Conservation (phyloP, 2,329 filamentous ascomycete genomes). For the Sclerotinia spermophila region DNA sequence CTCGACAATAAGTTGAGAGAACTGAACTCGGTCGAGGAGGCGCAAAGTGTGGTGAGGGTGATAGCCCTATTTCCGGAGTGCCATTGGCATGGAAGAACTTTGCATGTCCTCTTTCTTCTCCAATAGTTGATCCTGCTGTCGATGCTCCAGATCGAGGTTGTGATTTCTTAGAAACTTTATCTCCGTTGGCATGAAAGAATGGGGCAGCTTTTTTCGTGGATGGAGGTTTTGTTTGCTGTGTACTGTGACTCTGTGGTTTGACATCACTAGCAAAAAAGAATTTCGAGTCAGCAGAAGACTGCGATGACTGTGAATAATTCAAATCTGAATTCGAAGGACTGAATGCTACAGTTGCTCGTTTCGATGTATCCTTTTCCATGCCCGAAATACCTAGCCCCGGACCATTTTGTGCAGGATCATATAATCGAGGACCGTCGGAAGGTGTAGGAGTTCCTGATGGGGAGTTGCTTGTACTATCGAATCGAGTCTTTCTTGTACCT, state of each 20-base stretch:
- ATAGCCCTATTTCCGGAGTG: conserved; percentile 47
- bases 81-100: conserved; percentile 79
- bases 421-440: conserved; percentile 27
- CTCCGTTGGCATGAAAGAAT: conserved; percentile 52
- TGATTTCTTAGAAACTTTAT: conserved; percentile 39
- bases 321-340: conserved; percentile 40
- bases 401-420: conserved; percentile 36
- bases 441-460: conserved; percentile 46
- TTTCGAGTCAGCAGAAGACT: conserved; percentile 51
- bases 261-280: conserved; percentile 93
- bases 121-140: conserved; percentile 30
- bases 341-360: conserved; percentile 40
- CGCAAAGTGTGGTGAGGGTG: conserved; percentile 38
- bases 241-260: conserved; percentile 38
- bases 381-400: conserved; percentile 28
- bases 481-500: conserved; percentile 66
- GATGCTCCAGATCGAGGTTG: conserved; percentile 30
- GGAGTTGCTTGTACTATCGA: conserved; percentile 65
- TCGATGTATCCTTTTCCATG: conserved; percentile 32
- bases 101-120: conserved; percentile 39
- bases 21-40: conserved; percentile 45
- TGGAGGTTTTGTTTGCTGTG: conserved; percentile 30
- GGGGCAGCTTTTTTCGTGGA: conserved; percentile 37
- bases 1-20: conserved; percentile 46
- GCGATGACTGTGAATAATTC: conserved; percentile 31